Base-by-base conservation (phyloP, 2,329 filamentous ascomycete genomes). In the Rosellinia necatrix region DNA sequence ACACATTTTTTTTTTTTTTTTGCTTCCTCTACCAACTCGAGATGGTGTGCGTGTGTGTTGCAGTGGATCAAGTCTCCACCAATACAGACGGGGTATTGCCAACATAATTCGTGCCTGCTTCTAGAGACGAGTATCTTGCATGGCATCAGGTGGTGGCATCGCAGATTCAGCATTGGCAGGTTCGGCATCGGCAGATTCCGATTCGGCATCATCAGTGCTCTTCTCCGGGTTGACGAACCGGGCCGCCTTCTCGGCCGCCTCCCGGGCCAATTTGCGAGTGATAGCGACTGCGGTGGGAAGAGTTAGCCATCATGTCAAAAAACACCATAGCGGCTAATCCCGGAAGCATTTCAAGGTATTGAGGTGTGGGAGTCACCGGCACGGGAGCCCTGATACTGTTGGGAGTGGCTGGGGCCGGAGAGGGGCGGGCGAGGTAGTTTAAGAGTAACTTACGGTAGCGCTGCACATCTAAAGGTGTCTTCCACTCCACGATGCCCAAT, bases 401-500 rank as follows among this genome's bases (percentile, higher is more conserved):
- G 15, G 32, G 34, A 27, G 9, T 13, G 4, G 25, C 15, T 5
- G n/a, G 13, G 10, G 27, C n/a, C 7, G 13, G 25, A 13, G 12
- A n/a, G 6, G 3, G 10, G n/a, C n/a, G n/a, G n/a, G n/a, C n/a
- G n/a, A n/a, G n/a, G n/a, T n/a, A n/a, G n/a, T n/a, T n/a, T n/a
- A n/a, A 10, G 29, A 22, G 2, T 30, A 7, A 37, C 29, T 58
- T 50, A 63, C 80, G 76, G 66, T 75, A 77, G 5, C 66, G 65
- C 25, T 58, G 58, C n/a, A 80, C 69, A 32, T 81, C 77, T 1
- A 68, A 55, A 1, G 78, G 74, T 19, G 77, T 85, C 25, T 71
- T 27, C 85, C 85, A 96, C 3, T 85, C 80, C n/a, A 90, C 78
- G 4, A 76, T 68, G 22, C 90, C 90, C 15, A 75, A 67, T 47